A percentile compares a stretch with the other conserved stretches of the same genome.
Evolutionary conservation across 1,284 basidiomycete species (phyloP).

Genomic region (Microbotryum saponariae): DNA sequence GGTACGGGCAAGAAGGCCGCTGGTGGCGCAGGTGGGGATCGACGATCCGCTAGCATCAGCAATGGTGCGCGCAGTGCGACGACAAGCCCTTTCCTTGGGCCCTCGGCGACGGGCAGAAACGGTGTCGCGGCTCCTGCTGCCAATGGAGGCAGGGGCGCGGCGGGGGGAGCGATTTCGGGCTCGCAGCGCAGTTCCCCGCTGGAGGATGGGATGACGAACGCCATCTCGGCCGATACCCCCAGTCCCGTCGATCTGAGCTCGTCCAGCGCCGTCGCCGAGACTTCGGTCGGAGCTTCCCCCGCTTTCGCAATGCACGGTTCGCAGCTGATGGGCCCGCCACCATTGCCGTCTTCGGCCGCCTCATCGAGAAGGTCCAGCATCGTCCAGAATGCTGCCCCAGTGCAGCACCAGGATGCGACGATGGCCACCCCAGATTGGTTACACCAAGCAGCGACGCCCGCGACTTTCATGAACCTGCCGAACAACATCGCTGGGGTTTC

Average conservation of each 20-base stretch:
- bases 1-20: conserved; percentile 3
- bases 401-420: too few species aligned
- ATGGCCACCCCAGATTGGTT: conserved; percentile 3
- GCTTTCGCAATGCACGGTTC: neutral
- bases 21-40: neutral
- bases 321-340: conserved; percentile 30
- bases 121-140: neutral
- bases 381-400: neutral
- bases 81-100: conserved; percentile 17
- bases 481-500: conserved; percentile 8
- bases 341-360: conserved; percentile 4
- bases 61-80: conserved; percentile 16
- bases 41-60: conserved; percentile 2
- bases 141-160: too few species aligned
- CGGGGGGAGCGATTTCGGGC: neutral
- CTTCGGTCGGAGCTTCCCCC: neutral
- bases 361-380: neutral
- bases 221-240: conserved; percentile 12
- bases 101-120: neutral
- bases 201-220: neutral
- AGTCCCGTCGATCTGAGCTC: conserved; percentile 25
- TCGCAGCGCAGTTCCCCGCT: conserved; percentile 4
- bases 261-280: neutral
- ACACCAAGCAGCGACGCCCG: conserved; percentile 31
- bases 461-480: conserved; percentile 34